Evolutionary conservation across 2,329 filamentous ascomycete genomes (phyloP), one percentile per base, ranked within the genome.

Genomic region (Aspergillus spinulosporus): DNA sequence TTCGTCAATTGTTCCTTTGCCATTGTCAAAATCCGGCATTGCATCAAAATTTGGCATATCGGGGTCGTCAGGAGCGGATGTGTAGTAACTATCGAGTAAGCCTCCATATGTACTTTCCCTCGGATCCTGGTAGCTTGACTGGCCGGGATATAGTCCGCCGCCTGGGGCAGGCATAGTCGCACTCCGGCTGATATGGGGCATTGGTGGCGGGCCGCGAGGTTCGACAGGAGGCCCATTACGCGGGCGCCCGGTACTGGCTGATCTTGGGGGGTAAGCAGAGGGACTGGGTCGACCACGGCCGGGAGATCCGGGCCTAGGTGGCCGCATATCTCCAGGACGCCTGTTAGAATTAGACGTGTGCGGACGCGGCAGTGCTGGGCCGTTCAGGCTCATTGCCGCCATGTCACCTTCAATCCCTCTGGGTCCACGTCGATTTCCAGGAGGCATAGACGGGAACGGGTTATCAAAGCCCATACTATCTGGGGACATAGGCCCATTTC

Each of bases 21-120:
- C 63, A 4, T 21, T 42, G 39, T 42, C 14, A 7, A 64, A 56
- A 29, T 76, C 68, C n/a, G 77, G 74, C 59, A 82, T 79, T 2
- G 80, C 80, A 65, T 85, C 83, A 62, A 87, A 87, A 61, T 87
- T 82, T 2, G 84, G 84, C 83, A 87, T 86, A 48, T 86, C 83
- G 14, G 78, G 77, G 48, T 84, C 80, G 49, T 70, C 64, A 36
- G 70, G 79, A 73, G 64, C 79, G 74, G 64, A 75, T 66, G 81
- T 80, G 56, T 82, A 82, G 52, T 84, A 74, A 52, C 78, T 78
- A 37, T 80, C 79, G 42, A 83, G 62, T 45, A 78, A 28, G 5
- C 77, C 28, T 78, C 73, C 43, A 74, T 70, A 15, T 68, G 53
- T 48, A 45, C 66, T 57, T 21, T 58, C 49, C 26, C 60, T 60